phyloP scores from a whole-genome alignment of 2,329 filamentous ascomycete species.

The Curvularia sp. region DNA sequence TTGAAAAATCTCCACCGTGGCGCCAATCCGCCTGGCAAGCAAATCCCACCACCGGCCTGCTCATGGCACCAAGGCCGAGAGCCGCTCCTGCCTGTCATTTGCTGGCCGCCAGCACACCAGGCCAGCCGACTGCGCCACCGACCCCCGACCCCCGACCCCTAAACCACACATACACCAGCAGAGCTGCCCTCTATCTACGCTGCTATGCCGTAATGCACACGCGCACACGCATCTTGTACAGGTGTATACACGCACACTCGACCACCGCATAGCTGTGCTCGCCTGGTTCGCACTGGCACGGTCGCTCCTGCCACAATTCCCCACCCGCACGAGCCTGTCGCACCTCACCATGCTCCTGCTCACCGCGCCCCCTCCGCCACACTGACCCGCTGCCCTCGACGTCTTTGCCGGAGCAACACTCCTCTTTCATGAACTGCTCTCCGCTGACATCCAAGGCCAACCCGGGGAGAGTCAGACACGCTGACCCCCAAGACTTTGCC shows the following conservation, averaged over 20 bases:
- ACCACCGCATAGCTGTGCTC: not conserved
- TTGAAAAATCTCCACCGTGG: constrained; percentile 13
- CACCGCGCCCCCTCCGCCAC: constrained; percentile 9
- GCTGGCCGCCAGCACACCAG: not conserved
- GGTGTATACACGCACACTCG: not conserved
- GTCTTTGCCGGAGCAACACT: not conserved
- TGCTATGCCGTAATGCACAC: not conserved
- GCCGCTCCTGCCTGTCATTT: not conserved
- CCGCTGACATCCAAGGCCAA: constrained; percentile 1
- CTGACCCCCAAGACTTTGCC: constrained; percentile 7
- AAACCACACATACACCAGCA: not conserved
- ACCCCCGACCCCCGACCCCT: no score
- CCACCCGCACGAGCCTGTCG: not conserved
- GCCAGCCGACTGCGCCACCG: no score
- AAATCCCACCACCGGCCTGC: not conserved
- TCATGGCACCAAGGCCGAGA: not conserved
- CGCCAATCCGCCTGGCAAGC: constrained; percentile 3
- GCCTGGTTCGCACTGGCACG: not conserved
- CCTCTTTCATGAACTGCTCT: not conserved
- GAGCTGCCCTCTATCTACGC: not conserved
- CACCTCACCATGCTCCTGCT: not conserved
- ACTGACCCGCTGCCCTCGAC: not conserved
- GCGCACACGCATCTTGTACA: not conserved
- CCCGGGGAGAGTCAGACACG: constrained; percentile 8
- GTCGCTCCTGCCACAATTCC: not conserved